Base-by-base conservation (phyloP, 1,284 basidiomycete genomes). In the Pseudozyma hubeiensis region DNA sequence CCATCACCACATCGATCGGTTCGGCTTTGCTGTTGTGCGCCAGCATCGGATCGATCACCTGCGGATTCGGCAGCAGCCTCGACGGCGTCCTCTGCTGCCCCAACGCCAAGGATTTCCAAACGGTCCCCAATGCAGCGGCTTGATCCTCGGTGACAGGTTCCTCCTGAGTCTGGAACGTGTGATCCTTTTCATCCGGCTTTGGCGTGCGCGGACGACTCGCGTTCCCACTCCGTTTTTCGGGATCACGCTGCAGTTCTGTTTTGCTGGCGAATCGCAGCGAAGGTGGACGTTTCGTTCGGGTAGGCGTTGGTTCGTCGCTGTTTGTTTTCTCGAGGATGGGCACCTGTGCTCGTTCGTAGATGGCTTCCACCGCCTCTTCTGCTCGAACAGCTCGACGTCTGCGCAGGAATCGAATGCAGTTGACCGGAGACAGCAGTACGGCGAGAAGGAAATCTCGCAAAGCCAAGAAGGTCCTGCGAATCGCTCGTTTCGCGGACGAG, bases 81-180 rank as follows among this genome's bases (percentile, higher is more conserved):
- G 71, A 74, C 10, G 64, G 50, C 31, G 64, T 73, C 34, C 64
- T 46, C 17, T 58, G 55, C 17, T 58, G 55, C 0, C 60, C 60
- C 7, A 62, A 56, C 0, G 51, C 43, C 6, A 65, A 13, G 3
- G 72, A 58, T 44, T 58, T 58, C 71, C 65, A 63, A 8, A 41
- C 59, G 0, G 31, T 17, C 1, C 59, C 71, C 19, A 53, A 35
- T 37, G 58, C 61, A 8, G 62, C 65, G 9, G 77, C 77, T 44
- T 79, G 77, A 8, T 79, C 77, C 45, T 79, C 77, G 4, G 75
- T 79, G 1, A 78, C 74, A 0, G 72, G 63, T 48, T 73, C 64
- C 5, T 59, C 45, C 3, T 61, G 44, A 4, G 24, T 24, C 24
- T 1, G 24, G 24, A 24, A 24, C 1, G 24, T 24, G 24, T 1